Conservation (phyloP, 225 moss, liverwort and hornwort genomes). For the Polytrichum formosum region DNA sequence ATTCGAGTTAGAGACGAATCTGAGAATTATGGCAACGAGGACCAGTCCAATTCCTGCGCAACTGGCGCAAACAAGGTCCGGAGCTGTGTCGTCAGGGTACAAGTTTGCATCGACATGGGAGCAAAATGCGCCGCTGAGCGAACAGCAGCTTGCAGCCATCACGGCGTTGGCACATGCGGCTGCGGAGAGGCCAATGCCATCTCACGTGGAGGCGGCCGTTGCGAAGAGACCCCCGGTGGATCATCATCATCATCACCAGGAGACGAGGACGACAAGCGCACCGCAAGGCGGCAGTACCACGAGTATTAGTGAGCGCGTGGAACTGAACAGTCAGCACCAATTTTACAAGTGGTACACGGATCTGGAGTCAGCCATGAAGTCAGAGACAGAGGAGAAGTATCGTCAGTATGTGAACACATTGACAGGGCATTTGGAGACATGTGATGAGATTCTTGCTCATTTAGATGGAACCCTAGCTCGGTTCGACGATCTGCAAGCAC, state of each 20-base stretch:
- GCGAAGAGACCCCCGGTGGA: constrained; percentile 44
- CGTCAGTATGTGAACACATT: constrained; percentile 84
- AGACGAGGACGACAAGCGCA: constrained; percentile 16
- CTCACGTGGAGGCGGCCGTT: constrained; percentile 54
- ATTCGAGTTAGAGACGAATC: not conserved
- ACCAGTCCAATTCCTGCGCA: constrained; percentile 17
- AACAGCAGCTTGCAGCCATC: constrained; percentile 81
- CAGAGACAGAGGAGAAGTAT: constrained; percentile 99
- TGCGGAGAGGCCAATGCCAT: constrained; percentile 83
- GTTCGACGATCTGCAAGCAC: constrained; percentile 96
- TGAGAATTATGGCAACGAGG: constrained; percentile 22
- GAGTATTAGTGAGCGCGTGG: constrained; percentile 26
- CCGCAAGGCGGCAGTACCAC: not conserved
- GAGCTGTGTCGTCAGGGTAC: constrained; percentile 88
- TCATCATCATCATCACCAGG: not conserved
- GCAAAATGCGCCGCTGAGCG: constrained; percentile 90
- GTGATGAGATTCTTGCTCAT: constrained; percentile 72
- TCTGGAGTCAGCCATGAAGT: constrained; percentile 97
- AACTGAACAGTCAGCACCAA: constrained; percentile 67
- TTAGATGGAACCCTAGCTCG: constrained; percentile 80
- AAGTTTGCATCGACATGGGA: constrained; percentile 92
- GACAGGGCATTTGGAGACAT: constrained; percentile 79
- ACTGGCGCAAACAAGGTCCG: constrained; percentile 46
- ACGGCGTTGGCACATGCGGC: constrained; percentile 71
- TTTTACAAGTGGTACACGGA: constrained; percentile 99